These are phyloP conservation scores for Boletellus deceptivus DNA, from an alignment of 1,284 basidiomycete genomes.

Conservation along the genomic window DNA sequence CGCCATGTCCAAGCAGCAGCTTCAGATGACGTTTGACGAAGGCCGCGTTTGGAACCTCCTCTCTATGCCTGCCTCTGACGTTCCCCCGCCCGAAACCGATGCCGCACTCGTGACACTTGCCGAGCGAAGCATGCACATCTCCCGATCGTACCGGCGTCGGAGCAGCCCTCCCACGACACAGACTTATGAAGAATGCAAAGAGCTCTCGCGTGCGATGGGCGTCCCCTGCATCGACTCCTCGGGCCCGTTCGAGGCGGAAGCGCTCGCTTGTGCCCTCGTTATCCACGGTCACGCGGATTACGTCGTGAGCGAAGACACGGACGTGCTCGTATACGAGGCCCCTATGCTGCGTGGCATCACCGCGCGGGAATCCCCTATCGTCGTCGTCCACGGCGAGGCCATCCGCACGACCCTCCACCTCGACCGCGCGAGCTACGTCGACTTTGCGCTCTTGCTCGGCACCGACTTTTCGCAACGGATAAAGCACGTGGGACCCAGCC, in stretches of 20 bases:
- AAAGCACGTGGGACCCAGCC: slow-evolving; percentile 71
- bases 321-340: slow-evolving; percentile 76
- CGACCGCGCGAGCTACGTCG: slow-evolving; percentile 59
- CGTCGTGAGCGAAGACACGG: slow-evolving; percentile 87
- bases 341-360: slow-evolving; percentile 78
- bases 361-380: slow-evolving; percentile 53
- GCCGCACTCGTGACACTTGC: slow-evolving; percentile 40
- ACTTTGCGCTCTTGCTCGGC: slow-evolving; percentile 82
- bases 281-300: slow-evolving; percentile 73
- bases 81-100: slow-evolving; percentile 20
- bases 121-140: slow-evolving; percentile 52
- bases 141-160: slow-evolving; percentile 61
- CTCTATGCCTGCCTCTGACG: slow-evolving; percentile 11
- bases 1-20: slow-evolving; percentile 63
- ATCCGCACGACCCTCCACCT: slow-evolving; percentile 63
- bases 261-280: slow-evolving; percentile 74
- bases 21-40: slow-evolving; percentile 60
- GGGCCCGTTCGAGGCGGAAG: slow-evolving; percentile 79
- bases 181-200: slow-evolving; percentile 64
- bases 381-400: slow-evolving; percentile 59
- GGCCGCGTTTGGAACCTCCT: slow-evolving; percentile 59
- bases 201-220: slow-evolving; percentile 72
- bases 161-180: slow-evolving; percentile 53
- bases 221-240: slow-evolving; percentile 67
- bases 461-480: slow-evolving; percentile 88